Evolutionary conservation across 306 rosid species (phyloP).

Genomic region (Vigna trinervia): DNA sequence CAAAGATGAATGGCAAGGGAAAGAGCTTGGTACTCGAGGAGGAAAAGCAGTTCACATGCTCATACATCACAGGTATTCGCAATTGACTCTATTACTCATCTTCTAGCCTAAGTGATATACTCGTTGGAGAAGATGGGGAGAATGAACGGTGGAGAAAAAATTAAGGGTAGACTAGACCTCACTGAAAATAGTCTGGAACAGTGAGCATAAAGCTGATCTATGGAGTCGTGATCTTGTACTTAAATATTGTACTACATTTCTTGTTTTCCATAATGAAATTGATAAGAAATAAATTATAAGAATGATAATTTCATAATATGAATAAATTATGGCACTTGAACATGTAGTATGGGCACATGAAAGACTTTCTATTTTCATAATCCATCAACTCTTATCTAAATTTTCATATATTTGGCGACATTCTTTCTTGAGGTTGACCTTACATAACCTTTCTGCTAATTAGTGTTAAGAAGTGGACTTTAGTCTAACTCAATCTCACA

Average conservation of each 20-base stretch:
- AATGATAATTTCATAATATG: conserved; percentile 9
- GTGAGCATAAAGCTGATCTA: conserved; percentile 14
- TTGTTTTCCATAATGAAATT: conserved; percentile 18
- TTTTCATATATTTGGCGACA: conserved; percentile 6
- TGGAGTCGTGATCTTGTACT: neutral
- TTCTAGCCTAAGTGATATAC: conserved; percentile 13
- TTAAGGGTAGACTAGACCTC: conserved; percentile 14
- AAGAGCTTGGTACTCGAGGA: conserved; percentile 98
- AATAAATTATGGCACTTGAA: conserved; percentile 19
- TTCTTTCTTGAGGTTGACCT: conserved; percentile 32
- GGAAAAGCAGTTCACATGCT: conserved; percentile 99
- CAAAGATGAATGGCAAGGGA: conserved; percentile 96
- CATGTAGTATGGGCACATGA: conserved; percentile 7
- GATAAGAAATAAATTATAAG: neutral
- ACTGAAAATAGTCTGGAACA: conserved; percentile 25
- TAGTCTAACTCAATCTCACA: too few relatives aligned
- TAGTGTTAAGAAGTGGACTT: too few relatives aligned
- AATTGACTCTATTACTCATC: conserved; percentile 37
- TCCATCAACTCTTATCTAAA: neutral
- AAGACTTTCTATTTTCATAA: conserved; percentile 23
- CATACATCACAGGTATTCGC: conserved; percentile 90
- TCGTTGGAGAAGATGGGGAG: conserved; percentile 33
- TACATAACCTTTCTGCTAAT: conserved; percentile 11
- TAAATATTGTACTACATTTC: neutral
- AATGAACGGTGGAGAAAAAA: conserved; percentile 26